Evolutionary conservation across 345 rosid genomes (phyloP).

Genomic region (Moringa oleifera): DNA sequence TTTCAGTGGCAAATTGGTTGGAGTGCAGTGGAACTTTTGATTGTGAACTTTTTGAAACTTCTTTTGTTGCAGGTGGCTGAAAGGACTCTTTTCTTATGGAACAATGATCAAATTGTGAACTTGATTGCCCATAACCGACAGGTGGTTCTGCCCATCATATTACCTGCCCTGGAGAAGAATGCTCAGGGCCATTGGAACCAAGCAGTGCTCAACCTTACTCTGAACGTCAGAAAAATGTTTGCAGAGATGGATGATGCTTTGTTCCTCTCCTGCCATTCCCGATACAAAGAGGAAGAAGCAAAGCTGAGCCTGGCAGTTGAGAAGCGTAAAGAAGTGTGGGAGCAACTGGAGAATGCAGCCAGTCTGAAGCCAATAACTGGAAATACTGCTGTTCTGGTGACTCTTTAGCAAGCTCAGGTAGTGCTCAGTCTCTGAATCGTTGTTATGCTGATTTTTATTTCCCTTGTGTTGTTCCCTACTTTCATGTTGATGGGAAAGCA

Average conservation of each 20-base stretch:
- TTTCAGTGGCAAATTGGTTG: too few relatives aligned
- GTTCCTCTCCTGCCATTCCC: constrained; percentile 56
- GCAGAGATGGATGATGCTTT: constrained; percentile 70
- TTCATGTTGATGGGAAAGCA: background rate
- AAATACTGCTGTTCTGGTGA: constrained; percentile 61
- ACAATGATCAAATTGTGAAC: constrained; percentile 82
- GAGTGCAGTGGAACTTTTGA: too few relatives aligned
- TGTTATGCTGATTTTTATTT: background rate
- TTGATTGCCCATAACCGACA: constrained; percentile 64
- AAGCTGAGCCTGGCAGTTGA: constrained; percentile 36
- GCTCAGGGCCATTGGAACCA: constrained; percentile 77
- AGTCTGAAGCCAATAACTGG: constrained; percentile 57
- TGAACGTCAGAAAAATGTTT: constrained; percentile 67
- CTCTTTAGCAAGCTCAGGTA: constrained; percentile 45
- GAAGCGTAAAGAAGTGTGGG: constrained; percentile 65
- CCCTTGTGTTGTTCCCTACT: background rate
- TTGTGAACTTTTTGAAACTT: background rate
- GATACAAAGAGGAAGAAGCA: constrained; percentile 55
- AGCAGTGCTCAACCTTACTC: constrained; percentile 62
- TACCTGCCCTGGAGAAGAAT: constrained; percentile 72
- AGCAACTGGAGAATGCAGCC: constrained; percentile 56
- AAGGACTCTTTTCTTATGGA: constrained; percentile 84
- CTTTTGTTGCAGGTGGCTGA: constrained; percentile 71
- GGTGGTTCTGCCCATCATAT: constrained; percentile 57
- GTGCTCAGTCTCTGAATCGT: too few relatives aligned